Base-by-base conservation (phyloP, 805 yeast genomes). In the Kodamaea kaohsiungensis region DNA sequence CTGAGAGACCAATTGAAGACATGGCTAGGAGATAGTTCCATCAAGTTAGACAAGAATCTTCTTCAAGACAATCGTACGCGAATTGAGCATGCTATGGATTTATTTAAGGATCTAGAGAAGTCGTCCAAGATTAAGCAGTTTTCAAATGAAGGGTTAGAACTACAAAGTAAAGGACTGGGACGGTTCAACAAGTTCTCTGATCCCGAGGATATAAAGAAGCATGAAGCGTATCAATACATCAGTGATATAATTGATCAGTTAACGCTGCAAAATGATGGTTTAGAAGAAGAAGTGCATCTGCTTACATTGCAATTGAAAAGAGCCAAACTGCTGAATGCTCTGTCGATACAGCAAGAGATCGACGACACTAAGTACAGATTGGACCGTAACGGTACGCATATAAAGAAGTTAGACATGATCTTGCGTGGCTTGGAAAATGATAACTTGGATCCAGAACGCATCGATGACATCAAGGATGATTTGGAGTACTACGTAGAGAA, bases 1-100 rank as follows among this genome's bases (percentile, higher is more conserved):
- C 85, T 88, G 62, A 82, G 98, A 67, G 99, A 93, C 70, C 98
- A 91, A 74, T 89, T 93, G 63, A 93, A 93, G 73, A 88, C 89
- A 54, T 93, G 99, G 99, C 74, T 91, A 67, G 84, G 93, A 43
- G 92, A 93, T 61, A 89, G 87, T 61, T 96, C 92, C 58, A 91
- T 92, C 47, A 91, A 96, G 68, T 96, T 93, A 63, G 80, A 76
- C 58, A 73, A 75, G 60, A 61, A 57, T 46, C 54, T 64, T 27
- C 61, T 76, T 33, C 77, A 68, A 49, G 95, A 91, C 67, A 89
- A 88, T 63, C 81, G 85, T 13, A 68, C 77, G 49, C 75, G 90
- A 59, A 77, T 87, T 54, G 98, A 93, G 63, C 88, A 91, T 65
- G 95, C 95, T 57, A 93, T 93, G 99, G 99, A 93, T 71, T 83